These are phyloP conservation scores for Tolypocladium tropicale DNA, from an alignment of 2,329 filamentous ascomycete genomes.

Conservation along the genomic window DNA sequence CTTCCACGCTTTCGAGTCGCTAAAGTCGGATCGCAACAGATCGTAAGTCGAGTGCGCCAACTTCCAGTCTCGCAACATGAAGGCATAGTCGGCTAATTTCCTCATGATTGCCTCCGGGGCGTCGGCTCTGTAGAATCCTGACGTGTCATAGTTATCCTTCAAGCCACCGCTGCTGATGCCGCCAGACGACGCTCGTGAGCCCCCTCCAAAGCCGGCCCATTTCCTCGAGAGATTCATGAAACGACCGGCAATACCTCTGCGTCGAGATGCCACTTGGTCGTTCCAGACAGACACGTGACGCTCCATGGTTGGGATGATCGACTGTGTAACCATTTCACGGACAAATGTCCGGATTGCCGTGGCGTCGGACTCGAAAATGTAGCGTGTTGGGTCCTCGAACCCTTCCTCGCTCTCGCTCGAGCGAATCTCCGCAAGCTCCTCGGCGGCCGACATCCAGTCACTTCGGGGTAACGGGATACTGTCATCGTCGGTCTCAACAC, in stretches of 20 bases:
- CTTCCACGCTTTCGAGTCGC: slow-evolving; percentile 93
- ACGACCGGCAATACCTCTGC: slow-evolving; percentile 81
- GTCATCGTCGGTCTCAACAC: slow-evolving; percentile 84
- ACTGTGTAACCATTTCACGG: slow-evolving; percentile 90
- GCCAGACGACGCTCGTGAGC: slow-evolving; percentile 49
- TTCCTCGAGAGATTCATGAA: slow-evolving; percentile 90
- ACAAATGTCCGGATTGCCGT: slow-evolving; percentile 82
- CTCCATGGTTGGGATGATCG: slow-evolving; percentile 93
- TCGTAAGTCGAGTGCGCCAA: slow-evolving; percentile 88
- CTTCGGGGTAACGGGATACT: slow-evolving; percentile 70
- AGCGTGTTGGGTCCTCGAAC: slow-evolving; percentile 61
- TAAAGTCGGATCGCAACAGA: slow-evolving; percentile 76
- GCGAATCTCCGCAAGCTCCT: slow-evolving; percentile 69
- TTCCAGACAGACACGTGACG: slow-evolving; percentile 88
- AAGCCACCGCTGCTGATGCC: slow-evolving; percentile 35
- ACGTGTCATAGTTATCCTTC: slow-evolving; percentile 65
- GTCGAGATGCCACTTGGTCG: slow-evolving; percentile 85
- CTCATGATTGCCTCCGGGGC: slow-evolving; percentile 83
- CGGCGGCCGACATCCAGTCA: slow-evolving; percentile 81
- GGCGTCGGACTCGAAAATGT: slow-evolving; percentile 86
- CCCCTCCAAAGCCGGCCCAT: slow-evolving; percentile 71
- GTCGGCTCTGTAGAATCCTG: slow-evolving; percentile 77
- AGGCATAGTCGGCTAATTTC: slow-evolving; percentile 87
- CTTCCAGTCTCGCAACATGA: slow-evolving; percentile 96
- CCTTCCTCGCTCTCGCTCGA: slow-evolving; percentile 57